Conservation (phyloP, 306 rosid species). For the Quercus berberidifolia region DNA sequence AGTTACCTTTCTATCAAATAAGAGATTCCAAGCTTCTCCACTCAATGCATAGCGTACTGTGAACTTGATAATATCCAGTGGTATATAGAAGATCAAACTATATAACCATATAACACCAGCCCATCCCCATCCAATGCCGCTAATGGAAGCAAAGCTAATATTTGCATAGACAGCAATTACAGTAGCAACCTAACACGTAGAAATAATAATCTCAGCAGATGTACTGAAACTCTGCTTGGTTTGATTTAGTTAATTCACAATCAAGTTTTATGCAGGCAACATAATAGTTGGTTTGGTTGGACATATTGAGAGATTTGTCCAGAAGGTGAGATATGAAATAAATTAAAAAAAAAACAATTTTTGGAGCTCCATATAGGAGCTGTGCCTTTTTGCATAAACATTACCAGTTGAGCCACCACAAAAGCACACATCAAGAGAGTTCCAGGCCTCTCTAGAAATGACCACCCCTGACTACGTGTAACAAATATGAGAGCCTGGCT, state of each 20-base stretch:
- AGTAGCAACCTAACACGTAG: constrained; percentile 64
- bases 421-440: constrained; percentile 68
- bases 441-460: constrained; percentile 80
- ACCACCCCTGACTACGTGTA: constrained; percentile 74
- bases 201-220: constrained; percentile 19
- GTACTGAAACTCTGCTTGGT: constrained; percentile 1
- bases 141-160: constrained; percentile 67
- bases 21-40: constrained; percentile 81
- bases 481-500: constrained; percentile 92
- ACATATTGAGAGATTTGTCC: neutral
- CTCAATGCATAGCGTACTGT: constrained; percentile 64
- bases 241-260: neutral
- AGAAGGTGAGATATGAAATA: neutral
- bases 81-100: constrained; percentile 71
- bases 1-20: constrained; percentile 71
- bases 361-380: neutral
- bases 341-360: neutral
- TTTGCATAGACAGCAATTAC: constrained; percentile 74
- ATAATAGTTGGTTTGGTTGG: neutral
- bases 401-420: constrained; percentile 80
- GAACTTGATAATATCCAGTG: constrained; percentile 79
- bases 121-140: constrained; percentile 92
- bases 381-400: neutral
- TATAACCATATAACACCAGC: constrained; percentile 85
- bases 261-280: neutral